These are phyloP conservation scores for Trichoderma atrobrunneum DNA, from an alignment of 2,329 filamentous ascomycete species.

Conservation along the genomic window DNA sequence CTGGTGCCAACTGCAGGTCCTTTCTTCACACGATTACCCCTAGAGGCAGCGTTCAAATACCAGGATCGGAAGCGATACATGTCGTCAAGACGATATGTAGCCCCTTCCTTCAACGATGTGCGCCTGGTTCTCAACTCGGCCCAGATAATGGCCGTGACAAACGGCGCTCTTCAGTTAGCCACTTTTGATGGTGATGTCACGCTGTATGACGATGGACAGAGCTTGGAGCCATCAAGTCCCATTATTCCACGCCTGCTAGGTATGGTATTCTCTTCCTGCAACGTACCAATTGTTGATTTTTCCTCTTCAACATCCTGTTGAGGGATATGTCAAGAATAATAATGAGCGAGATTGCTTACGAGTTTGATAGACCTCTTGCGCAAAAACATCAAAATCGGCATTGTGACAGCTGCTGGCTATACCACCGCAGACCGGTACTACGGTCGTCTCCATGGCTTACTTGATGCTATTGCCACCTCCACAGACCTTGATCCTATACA, in stretches of 20 bases:
- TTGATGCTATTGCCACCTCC: constrained; percentile 69
- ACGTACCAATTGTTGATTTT: too few species aligned
- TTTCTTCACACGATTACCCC: constrained; percentile 85
- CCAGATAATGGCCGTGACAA: constrained; percentile 87
- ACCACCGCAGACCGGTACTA: constrained; percentile 85
- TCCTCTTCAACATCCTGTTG: too few species aligned
- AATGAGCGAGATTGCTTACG: neutral
- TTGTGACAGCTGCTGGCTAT: constrained; percentile 96
- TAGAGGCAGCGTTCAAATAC: constrained; percentile 87
- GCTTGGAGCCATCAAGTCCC: constrained; percentile 70
- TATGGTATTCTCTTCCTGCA: constrained; percentile 25
- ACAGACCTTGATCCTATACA: constrained; percentile 59
- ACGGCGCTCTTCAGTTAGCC: constrained; percentile 73
- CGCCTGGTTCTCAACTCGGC: constrained; percentile 91
- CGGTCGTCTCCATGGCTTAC: constrained; percentile 77
- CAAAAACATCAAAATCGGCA: constrained; percentile 80
- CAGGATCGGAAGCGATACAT: constrained; percentile 86
- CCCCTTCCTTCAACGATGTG: constrained; percentile 96
- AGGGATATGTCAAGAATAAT: too few species aligned
- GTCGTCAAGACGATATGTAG: constrained; percentile 86
- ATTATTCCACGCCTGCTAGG: constrained; percentile 65
- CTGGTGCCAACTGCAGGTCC: constrained; percentile 88
- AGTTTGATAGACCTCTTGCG: constrained; percentile 60
- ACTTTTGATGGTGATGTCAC: constrained; percentile 99
- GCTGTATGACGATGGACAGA: constrained; percentile 86